Evolutionary conservation across 2,329 filamentous ascomycete species (phyloP).

Genomic region (Aureobasidium sp.): DNA sequence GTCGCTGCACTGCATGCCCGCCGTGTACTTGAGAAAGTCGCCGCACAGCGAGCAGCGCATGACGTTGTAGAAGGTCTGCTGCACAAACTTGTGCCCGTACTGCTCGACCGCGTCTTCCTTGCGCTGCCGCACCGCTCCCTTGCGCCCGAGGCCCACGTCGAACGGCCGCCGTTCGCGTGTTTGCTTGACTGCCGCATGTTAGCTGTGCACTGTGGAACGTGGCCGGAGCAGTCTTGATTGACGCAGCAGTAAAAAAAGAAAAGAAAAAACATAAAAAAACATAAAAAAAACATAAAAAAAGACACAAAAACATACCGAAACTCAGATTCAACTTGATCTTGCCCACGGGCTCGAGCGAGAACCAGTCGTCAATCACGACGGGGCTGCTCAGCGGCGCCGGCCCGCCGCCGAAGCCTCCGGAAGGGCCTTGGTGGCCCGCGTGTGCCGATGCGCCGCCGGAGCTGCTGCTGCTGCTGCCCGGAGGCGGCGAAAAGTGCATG

Average conservation of each 20-base stretch:
- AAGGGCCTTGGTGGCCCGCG: slow-evolving; percentile 30
- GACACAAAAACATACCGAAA: slow-evolving; percentile 55
- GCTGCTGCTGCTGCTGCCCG: slow-evolving; percentile 32
- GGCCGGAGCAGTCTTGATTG: not conserved
- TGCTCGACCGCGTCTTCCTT: slow-evolving; percentile 99
- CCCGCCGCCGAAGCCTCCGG: slow-evolving; percentile 28
- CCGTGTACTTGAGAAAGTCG: slow-evolving; percentile 96
- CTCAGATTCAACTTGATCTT: slow-evolving; percentile 86
- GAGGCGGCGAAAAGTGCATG: slow-evolving; percentile 45
- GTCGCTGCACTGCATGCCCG: slow-evolving; percentile 98
- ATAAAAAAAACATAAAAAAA: not conserved
- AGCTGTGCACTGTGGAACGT: not conserved
- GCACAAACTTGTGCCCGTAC: slow-evolving; percentile 97
- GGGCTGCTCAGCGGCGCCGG: slow-evolving; percentile 46
- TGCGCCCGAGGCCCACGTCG: slow-evolving; percentile 84
- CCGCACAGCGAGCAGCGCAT: slow-evolving; percentile 98
- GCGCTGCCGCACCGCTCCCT: slow-evolving; percentile 91
- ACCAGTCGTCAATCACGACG: slow-evolving; percentile 81
- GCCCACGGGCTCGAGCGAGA: slow-evolving; percentile 89
- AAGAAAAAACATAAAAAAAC: no score
- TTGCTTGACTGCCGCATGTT: slow-evolving; percentile 58
- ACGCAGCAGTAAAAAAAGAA: no score
- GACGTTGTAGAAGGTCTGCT: slow-evolving; percentile 99
- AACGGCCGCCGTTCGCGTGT: slow-evolving; percentile 74
- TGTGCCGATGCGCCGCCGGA: slow-evolving; percentile 27